Evolutionary conservation across 371 early-diverging fungal species (phyloP).

Genomic region (Rhizopus microsporus): DNA sequence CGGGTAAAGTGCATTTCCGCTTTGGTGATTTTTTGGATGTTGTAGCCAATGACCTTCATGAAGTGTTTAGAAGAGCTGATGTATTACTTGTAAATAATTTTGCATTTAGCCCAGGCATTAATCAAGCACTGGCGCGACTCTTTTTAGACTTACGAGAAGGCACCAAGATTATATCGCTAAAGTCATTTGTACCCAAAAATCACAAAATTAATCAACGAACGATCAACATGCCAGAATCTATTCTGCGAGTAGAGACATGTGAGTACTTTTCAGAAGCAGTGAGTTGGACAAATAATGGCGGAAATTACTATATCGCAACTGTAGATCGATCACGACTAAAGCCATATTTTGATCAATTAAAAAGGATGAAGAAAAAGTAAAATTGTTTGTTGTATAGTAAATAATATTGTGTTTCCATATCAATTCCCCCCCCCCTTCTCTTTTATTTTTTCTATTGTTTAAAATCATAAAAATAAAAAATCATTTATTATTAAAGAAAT

Average conservation of each 20-base stretch:
- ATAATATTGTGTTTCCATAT: slow-evolving; percentile 6
- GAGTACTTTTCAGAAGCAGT: slow-evolving; percentile 84
- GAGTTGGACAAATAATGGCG: slow-evolving; percentile 91
- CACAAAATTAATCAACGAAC: slow-evolving; percentile 79
- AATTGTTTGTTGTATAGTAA: not conserved
- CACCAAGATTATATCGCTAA: slow-evolving; percentile 81
- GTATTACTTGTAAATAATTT: slow-evolving; percentile 95
- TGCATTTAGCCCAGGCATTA: slow-evolving; percentile 83
- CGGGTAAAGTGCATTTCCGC: slow-evolving; percentile 66
- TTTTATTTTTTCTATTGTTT: not conserved
- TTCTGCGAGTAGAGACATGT: slow-evolving; percentile 74
- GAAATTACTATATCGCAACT: slow-evolving; percentile 84
- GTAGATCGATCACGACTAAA: slow-evolving; percentile 73
- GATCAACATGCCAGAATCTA: slow-evolving; percentile 81
- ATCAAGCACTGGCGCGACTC: slow-evolving; percentile 78
- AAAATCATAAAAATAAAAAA: slow-evolving; percentile 9
- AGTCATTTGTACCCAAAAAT: slow-evolving; percentile 80
- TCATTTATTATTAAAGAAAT: not conserved
- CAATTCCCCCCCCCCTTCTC: not conserved
- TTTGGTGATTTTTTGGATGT: slow-evolving; percentile 78
- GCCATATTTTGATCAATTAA: slow-evolving; percentile 52
- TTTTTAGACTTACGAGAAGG: slow-evolving; percentile 92
- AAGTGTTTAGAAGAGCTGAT: slow-evolving; percentile 79
- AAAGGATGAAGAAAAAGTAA: no score
- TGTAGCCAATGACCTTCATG: slow-evolving; percentile 55